A percentile compares a stretch with the other conserved stretches of the same genome.
Conservation (phyloP, 148 eudicot genomes). For the Talinum fruticosum region DNA sequence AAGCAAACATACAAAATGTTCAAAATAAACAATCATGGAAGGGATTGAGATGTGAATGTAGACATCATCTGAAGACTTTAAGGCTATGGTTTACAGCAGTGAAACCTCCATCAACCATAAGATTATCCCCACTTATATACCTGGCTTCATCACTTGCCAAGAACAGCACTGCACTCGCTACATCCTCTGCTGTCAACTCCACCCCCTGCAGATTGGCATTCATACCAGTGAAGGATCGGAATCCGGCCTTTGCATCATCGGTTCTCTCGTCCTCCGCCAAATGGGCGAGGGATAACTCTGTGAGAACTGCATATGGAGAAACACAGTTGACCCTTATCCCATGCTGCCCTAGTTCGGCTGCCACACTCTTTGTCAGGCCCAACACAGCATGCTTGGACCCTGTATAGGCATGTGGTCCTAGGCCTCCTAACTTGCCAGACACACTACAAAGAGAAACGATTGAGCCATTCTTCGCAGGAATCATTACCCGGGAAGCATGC, state of each 20-base stretch:
- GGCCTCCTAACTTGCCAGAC: constrained; percentile 51
- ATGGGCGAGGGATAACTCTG: constrained; percentile 60
- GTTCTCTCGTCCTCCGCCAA: constrained; percentile 73
- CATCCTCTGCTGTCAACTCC: constrained; percentile 66
- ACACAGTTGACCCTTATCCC: constrained; percentile 89
- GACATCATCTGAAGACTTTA: constrained; percentile 54
- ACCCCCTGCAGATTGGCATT: constrained; percentile 86
- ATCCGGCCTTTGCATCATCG: constrained; percentile 58
- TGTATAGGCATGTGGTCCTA: constrained; percentile 83
- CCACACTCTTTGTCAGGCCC: constrained; percentile 84
- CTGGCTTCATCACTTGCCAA: constrained; percentile 90
- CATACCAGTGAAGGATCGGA: constrained; percentile 43
- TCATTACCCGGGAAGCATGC: constrained; percentile 92
- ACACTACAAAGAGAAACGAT: constrained; percentile 71
- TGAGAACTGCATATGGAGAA: constrained; percentile 81
- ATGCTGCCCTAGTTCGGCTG: constrained; percentile 83
- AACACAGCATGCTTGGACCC: constrained; percentile 87
- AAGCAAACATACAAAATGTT: background rate
- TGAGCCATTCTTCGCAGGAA: constrained; percentile 70
- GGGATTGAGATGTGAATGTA: background rate
- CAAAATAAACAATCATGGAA: background rate
- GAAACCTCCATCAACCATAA: constrained; percentile 93
- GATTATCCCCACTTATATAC: constrained; percentile 80
- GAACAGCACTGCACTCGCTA: constrained; percentile 81
- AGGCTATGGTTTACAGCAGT: constrained; percentile 55